Evolutionary conservation across 2,329 filamentous ascomycete genomes (phyloP).

Genomic region (Biscogniauxia marginata): DNA sequence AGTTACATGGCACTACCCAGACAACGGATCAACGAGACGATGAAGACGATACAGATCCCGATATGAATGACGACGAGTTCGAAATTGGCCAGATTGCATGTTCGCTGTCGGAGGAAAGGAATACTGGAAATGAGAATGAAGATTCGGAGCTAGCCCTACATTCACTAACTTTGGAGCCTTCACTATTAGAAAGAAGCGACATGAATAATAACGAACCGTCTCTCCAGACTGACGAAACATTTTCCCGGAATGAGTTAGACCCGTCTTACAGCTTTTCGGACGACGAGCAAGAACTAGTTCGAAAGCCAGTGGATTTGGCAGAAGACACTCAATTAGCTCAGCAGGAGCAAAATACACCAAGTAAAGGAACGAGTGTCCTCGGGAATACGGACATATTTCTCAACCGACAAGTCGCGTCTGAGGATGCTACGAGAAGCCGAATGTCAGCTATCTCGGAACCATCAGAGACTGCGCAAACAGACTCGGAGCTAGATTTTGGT

Average conservation of each 20-base stretch:
- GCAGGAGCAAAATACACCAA: background rate
- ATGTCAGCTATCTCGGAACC: background rate
- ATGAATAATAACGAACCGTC: background rate
- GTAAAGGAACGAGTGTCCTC: background rate
- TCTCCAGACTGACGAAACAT: slow-evolving; percentile 1
- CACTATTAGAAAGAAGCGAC: background rate
- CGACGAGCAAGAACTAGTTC: slow-evolving; percentile 3
- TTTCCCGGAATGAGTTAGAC: slow-evolving; percentile 2
- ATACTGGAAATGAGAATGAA: background rate
- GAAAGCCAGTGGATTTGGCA: background rate
- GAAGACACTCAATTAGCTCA: background rate
- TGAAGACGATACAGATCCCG: background rate
- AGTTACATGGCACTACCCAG: background rate
- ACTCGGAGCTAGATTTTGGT: background rate
- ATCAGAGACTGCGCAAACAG: background rate
- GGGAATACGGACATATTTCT: background rate
- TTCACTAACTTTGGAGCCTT: background rate
- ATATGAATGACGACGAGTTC: background rate
- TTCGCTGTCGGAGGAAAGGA: background rate
- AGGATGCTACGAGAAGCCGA: background rate
- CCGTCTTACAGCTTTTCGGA: background rate
- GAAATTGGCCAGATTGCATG: background rate
- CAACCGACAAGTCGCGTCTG: background rate
- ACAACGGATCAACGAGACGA: background rate
- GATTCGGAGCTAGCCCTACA: background rate